Evolutionary conservation across 768 basidiomycete genomes (phyloP), one percentile per base, ranked within the genome.

Genomic region (Pisolithus sp.): DNA sequence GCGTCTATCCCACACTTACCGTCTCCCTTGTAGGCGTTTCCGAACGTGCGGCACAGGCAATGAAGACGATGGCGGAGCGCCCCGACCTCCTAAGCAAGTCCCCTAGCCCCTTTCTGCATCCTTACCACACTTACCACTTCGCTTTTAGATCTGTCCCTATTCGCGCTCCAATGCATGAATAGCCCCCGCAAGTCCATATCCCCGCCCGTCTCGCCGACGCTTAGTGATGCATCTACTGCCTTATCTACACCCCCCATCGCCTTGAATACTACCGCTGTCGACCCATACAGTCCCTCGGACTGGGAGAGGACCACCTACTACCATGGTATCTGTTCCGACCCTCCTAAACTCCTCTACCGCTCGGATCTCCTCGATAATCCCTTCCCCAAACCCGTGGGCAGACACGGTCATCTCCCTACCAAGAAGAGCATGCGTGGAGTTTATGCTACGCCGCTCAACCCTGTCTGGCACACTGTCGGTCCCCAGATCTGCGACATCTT

Each of bases 371-470:
- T 53, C 30, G 45, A 34, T 4, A 63, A 61, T 41, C 70, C 61
- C 56, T 68, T 68, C 63, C 59, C 58, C 47, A 46, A 46, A 18
- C 65, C 62, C 45, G 38, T 49, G 4, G 48, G 24, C 21, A 49
- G 48, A n/a, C 12, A 24, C 21, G 1, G 15, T 13, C 17, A 38
- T 18, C 34, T 70, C 57, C 67, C 67, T 48, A 47, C 44, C 59
- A 73, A 72, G 62, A 73, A 72, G 62, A 61, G 68, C 34, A 56
- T 57, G 41, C 53, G 59, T 43, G 71, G 68, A 31, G 69, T 71
- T 52, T 65, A 63, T 58, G 41, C 54, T 43, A 71, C 66, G 43
- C 60, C 59, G n/a, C 71, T 73, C 54, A 71, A 70, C 55, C 39
- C 20, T 15, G 68, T 68, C 12, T 69, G 72, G 69, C 42, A 63